Evolutionary conservation across 2,329 filamentous ascomycete species (phyloP), one percentile per base, ranked within the genome.

Genomic region (Botrytis elliptica): DNA sequence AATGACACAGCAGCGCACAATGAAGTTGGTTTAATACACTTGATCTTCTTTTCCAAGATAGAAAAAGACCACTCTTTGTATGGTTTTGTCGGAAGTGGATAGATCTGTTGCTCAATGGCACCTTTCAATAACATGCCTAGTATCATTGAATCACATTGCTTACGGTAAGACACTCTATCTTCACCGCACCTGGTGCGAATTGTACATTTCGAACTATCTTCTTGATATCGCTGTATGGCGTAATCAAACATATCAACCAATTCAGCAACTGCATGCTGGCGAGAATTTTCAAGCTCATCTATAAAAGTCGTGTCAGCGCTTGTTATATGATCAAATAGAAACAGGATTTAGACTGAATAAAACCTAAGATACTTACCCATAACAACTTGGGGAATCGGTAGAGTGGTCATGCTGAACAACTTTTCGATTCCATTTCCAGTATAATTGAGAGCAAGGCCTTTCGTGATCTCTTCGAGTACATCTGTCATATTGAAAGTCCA

Each of bases 321-420:
- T 33, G n/a, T 33, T 33, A 29, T 0, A 57, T 0, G 52, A 57
- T 18, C 52, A 18, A 29, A 57, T 60, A 8, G 18, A 62, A n/a
- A 40, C 10, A 25, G 1, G 12, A 3, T n/a, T 25, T 7, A n/a
- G 4, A 14, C 2, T n/a, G 33, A 0, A 38, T 1, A 25, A 3
- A 2, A 7, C 10, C 52, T 33, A 8, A 38, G 10, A 62, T 14
- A 10, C 38, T 42, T 64, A 64, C 62, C 38, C 14, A 29, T 20
- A 12, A 64, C 16, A 20, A 29, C 7, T 12, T 64, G 62, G 3
- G 62, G 62, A 44, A 44, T 64, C 7, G 62, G 62, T 12, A 42
- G n/a, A 29, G 9, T n/a, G 8, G 6, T 40, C 12, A 36, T n/a
- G 25, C 16, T 14, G 12, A 42, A 10, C 20, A 42, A 5, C 10